A percentile compares a stretch with the other conserved stretches of the same genome.
These are phyloP conservation scores for Phyllostachys edulis DNA, from an alignment of 176 grass and related monocot genomes.

Conservation along the genomic window DNA sequence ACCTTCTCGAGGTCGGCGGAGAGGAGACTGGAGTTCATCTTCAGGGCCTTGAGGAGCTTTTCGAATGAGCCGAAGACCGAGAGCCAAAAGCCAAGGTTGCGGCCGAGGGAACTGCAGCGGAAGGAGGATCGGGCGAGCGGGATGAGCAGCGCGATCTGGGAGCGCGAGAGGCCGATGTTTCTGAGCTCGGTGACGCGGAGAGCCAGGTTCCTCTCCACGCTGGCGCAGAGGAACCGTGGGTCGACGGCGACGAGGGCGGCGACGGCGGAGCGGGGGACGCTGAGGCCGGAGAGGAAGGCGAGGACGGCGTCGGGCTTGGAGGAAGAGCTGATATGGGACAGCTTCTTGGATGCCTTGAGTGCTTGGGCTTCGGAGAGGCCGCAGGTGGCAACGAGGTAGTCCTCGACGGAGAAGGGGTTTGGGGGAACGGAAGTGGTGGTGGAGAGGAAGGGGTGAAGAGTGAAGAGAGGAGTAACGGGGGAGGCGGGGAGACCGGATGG, in stretches of 20 bases:
- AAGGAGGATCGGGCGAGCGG: background rate
- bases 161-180: conserved; percentile 2
- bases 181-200: conserved; percentile 7
- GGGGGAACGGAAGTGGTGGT: background rate
- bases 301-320: conserved; percentile 38
- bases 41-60: background rate
- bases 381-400: conserved; percentile 41
- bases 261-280: background rate
- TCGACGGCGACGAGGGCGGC: background rate
- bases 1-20: background rate
- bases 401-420: conserved; percentile 18
- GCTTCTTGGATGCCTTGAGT: background rate
- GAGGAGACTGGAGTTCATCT: background rate
- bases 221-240: conserved; percentile 13
- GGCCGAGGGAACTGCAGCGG: background rate
- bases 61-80: conserved; percentile 31
- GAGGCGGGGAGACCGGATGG: background rate
- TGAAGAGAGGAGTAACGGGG: background rate
- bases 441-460: conserved; percentile 4
- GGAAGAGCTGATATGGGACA: conserved; percentile 9
- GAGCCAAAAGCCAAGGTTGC: conserved; percentile 27
- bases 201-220: conserved; percentile 1
- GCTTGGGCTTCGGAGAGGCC: conserved; percentile 8
- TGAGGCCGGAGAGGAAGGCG: conserved; percentile 21
- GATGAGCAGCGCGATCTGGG: conserved; percentile 28